phyloP scores from a whole-genome alignment of 1,284 basidiomycete species.

The Trametes polyzona region DNA sequence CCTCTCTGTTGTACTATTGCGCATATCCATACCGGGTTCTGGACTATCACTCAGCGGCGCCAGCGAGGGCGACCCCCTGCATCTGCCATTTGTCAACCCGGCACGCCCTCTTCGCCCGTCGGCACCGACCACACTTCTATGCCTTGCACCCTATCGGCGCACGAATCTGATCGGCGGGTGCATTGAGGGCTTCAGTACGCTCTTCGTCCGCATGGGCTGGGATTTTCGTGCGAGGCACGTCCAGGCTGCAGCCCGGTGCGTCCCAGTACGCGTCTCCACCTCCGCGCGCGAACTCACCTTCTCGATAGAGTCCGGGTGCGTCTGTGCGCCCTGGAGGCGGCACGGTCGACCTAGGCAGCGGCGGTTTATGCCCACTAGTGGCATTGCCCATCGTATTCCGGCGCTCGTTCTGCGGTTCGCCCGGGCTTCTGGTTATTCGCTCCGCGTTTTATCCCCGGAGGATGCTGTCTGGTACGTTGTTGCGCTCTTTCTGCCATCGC shows the following conservation, averaged over 20 bases:
- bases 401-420: background rate
- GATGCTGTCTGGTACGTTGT: conserved; percentile 1
- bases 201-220: background rate
- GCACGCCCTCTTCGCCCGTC: conserved; percentile 6
- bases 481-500: conserved; percentile 5
- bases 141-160: conserved; percentile 4
- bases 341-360: background rate
- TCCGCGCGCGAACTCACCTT: conserved; percentile 2
- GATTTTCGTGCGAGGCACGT: conserved; percentile 3
- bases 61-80: background rate
- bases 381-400: background rate
- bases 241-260: background rate
- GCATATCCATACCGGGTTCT: conserved; percentile 15
- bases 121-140: conserved; percentile 7
- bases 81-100: background rate
- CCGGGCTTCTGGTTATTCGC: conserved; percentile 4
- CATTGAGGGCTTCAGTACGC: background rate
- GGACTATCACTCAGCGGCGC: conserved; percentile 1
- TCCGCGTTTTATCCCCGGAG: conserved; percentile 8
- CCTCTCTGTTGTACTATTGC: conserved; percentile 21
- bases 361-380: background rate
- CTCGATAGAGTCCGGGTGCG: conserved; percentile 5
- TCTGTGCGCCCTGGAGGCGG: background rate
- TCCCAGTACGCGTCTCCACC: background rate
- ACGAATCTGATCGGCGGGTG: conserved; percentile 1